phyloP scores from a whole-genome alignment of 192 early-diverging fungal genomes.

The Umbelopsis ramanniana region DNA sequence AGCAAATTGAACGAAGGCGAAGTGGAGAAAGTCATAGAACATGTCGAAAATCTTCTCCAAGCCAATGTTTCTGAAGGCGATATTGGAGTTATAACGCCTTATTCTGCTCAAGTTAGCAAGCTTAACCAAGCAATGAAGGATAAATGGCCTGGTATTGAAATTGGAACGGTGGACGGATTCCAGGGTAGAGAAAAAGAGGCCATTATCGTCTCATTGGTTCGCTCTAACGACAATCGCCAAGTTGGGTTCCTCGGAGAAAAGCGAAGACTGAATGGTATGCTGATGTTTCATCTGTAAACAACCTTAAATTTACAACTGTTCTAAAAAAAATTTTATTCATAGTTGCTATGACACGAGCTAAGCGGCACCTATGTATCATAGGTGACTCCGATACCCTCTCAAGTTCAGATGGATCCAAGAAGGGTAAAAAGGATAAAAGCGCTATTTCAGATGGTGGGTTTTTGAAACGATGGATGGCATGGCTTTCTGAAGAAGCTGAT shows the following conservation, averaged over 20 bases:
- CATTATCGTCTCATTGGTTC: conserved; percentile 78
- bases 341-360: conserved; percentile 88
- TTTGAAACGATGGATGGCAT: conserved; percentile 53
- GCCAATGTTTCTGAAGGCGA: conserved; percentile 65
- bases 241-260: conserved; percentile 86
- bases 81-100: conserved; percentile 90
- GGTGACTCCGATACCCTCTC: conserved; percentile 73
- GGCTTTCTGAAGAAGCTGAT: conserved; percentile 51
- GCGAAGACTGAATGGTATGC: conserved; percentile 77
- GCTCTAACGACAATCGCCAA: conserved; percentile 76
- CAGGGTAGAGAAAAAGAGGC: conserved; percentile 93
- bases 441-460: conserved; percentile 44
- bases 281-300: not conserved
- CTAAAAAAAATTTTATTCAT: not conserved
- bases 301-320: too few relatives aligned
- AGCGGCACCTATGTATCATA: conserved; percentile 84
- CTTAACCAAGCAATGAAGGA: conserved; percentile 55
- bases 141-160: conserved; percentile 67
- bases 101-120: conserved; percentile 76
- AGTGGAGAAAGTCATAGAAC: conserved; percentile 62
- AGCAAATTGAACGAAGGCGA: conserved; percentile 82
- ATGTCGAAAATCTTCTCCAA: conserved; percentile 64
- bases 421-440: conserved; percentile 11
- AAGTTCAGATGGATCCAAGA: conserved; percentile 5
- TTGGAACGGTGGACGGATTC: conserved; percentile 88